Conservation (phyloP, 2,329 filamentous ascomycete species). For the Colletotrichum cereale region DNA sequence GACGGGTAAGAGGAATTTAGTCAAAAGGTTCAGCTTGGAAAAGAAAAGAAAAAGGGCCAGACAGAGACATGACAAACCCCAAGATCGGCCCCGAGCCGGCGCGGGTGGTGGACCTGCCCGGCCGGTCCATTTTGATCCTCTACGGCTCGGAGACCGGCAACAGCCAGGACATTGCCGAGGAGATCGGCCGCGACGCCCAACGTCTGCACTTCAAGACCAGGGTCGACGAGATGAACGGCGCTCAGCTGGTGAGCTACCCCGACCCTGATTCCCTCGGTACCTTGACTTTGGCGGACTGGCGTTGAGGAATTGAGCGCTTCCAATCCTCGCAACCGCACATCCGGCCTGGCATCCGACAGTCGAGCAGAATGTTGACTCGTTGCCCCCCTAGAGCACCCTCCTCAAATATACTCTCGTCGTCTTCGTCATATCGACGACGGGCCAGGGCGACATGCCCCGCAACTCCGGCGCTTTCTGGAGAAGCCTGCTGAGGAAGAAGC, state of each 20-base stretch:
- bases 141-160: conserved; percentile 98
- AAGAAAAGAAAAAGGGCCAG: background rate
- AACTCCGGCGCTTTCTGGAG: conserved; percentile 90
- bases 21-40: background rate
- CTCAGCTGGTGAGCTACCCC: conserved; percentile 74
- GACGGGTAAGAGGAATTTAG: background rate
- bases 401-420: conserved; percentile 71
- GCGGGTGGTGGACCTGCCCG: conserved; percentile 45
- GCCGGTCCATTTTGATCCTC: conserved; percentile 73
- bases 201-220: conserved; percentile 82
- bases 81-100: conserved; percentile 38
- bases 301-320: background rate
- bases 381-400: conserved; percentile 60
- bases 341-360: background rate
- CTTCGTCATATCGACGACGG: conserved; percentile 91
- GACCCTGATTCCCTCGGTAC: background rate
- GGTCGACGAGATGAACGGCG: conserved; percentile 81
- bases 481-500: conserved; percentile 81
- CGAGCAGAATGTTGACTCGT: conserved; percentile 13
- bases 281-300: background rate
- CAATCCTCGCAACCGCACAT: background rate
- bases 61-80: conserved; percentile 16
- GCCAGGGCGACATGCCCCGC: conserved; percentile 91
- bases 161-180: conserved; percentile 89
- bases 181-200: conserved; percentile 80